These are phyloP conservation scores for Penicillium angulare DNA, from an alignment of 495 filamentous ascomycete genomes.

Conservation along the genomic window DNA sequence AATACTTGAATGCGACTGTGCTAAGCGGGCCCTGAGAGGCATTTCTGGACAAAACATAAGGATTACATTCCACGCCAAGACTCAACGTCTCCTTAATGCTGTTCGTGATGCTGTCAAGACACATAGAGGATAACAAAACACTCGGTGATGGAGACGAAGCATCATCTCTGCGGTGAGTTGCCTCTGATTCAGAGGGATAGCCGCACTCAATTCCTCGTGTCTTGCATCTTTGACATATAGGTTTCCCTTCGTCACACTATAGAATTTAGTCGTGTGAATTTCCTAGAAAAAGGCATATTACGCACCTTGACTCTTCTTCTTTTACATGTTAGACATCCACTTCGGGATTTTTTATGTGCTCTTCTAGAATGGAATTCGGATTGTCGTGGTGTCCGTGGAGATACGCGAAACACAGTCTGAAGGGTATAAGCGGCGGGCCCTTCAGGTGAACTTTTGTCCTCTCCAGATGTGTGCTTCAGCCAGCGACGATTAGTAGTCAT, in stretches of 20 bases:
- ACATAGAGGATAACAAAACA: slow-evolving; percentile 14
- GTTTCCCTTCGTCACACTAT: slow-evolving; percentile 35
- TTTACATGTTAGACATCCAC: slow-evolving; percentile 32
- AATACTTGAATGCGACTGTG: slow-evolving; percentile 30
- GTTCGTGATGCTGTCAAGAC: slow-evolving; percentile 14
- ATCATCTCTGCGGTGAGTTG: neutral
- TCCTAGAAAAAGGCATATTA: neutral
- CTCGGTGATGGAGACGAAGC: neutral
- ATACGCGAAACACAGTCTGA: slow-evolving; percentile 26
- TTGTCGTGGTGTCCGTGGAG: neutral
- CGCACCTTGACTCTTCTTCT: slow-evolving; percentile 31
- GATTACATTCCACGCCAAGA: neutral
- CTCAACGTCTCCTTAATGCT: slow-evolving; percentile 12
- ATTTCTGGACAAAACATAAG: neutral
- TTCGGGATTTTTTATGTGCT: slow-evolving; percentile 32
- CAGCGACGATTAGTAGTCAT: neutral
- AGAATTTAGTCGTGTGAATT: neutral
- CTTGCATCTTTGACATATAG: slow-evolving; percentile 27
- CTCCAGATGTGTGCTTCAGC: neutral
- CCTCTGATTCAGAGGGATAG: slow-evolving; percentile 10
- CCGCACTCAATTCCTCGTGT: slow-evolving; percentile 19
- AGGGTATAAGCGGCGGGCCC: slow-evolving; percentile 1
- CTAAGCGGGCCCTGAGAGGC: slow-evolving; percentile 10
- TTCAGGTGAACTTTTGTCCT: neutral
- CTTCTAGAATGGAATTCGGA: slow-evolving; percentile 16